Evolutionary conservation across 495 filamentous ascomycete genomes (phyloP).

Genomic region (Penicillium alfredii): DNA sequence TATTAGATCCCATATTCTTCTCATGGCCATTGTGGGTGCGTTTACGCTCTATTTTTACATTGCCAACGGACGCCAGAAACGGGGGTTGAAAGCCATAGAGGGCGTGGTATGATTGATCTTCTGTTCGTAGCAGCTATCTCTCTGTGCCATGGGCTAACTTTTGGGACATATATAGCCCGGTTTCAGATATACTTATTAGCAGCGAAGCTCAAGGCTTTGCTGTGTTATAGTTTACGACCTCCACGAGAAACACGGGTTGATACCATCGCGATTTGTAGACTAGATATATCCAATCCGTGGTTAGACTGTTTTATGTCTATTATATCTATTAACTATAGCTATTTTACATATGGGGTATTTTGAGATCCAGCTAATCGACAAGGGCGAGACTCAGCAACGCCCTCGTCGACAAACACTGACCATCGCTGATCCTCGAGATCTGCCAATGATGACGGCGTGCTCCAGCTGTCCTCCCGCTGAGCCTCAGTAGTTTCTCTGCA

Average conservation of each 20-base stretch:
- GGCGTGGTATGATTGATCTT: slow-evolving; percentile 34
- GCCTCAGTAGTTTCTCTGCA: not conserved
- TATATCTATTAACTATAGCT: not conserved
- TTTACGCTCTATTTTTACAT: slow-evolving; percentile 60
- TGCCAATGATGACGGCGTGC: slow-evolving; percentile 8
- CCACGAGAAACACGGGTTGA: no score
- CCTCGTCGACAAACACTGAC: slow-evolving; percentile 6
- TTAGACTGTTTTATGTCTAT: no score
- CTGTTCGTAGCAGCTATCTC: not conserved
- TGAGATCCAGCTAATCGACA: no score
- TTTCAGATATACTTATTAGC: slow-evolving; percentile 49
- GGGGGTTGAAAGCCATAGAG: slow-evolving; percentile 48
- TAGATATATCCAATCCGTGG: no score
- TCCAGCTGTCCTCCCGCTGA: slow-evolving; percentile 1
- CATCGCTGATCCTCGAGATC: slow-evolving; percentile 17
- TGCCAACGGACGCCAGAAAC: slow-evolving; percentile 48
- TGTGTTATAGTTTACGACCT: no score
- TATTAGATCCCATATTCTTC: slow-evolving; percentile 54
- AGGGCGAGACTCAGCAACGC: no score
- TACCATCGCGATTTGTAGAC: no score
- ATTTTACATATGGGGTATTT: no score
- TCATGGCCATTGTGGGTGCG: slow-evolving; percentile 53
- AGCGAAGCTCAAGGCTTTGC: no score
- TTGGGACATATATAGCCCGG: slow-evolving; percentile 21
- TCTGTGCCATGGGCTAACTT: not conserved